A percentile compares a stretch with the other conserved stretches of the same genome.
phyloP scores from a whole-genome alignment of 805 yeast genomes.

The Tetrapisispora arboricola region DNA sequence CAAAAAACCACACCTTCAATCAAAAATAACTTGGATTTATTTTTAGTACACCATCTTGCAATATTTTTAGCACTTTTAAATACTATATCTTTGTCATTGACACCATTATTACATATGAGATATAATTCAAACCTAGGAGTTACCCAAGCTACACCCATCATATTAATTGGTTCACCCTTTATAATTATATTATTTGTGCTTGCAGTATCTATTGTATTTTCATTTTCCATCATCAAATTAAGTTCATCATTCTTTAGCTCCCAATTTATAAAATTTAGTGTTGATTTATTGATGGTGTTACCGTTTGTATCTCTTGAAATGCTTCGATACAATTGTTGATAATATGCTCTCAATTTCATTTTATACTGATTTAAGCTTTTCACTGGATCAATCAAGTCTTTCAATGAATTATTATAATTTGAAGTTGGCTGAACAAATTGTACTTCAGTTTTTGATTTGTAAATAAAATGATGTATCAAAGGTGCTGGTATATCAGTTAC shows the following conservation, averaged over 20 bases:
- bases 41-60: slow-evolving; percentile 64
- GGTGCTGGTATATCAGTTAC: slow-evolving; percentile 48
- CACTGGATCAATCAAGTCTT: slow-evolving; percentile 5
- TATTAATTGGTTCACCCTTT: slow-evolving; percentile 13
- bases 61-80: slow-evolving; percentile 53
- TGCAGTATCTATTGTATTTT: neutral
- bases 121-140: slow-evolving; percentile 55
- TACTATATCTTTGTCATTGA: slow-evolving; percentile 42
- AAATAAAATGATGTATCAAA: slow-evolving; percentile 65
- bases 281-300: slow-evolving; percentile 28
- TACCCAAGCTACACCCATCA: slow-evolving; percentile 42
- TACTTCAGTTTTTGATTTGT: slow-evolving; percentile 56
- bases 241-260: slow-evolving; percentile 2
- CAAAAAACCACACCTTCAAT: slow-evolving; percentile 62
- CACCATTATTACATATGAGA: slow-evolving; percentile 44
- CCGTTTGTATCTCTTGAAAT: slow-evolving; percentile 20
- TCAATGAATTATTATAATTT: slow-evolving; percentile 4
- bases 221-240: neutral
- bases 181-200: slow-evolving; percentile 5
- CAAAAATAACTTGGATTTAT: slow-evolving; percentile 62
- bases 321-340: slow-evolving; percentile 20
- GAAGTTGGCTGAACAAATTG: slow-evolving; percentile 33
- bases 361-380: slow-evolving; percentile 9
- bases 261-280: slow-evolving; percentile 40
- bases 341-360: slow-evolving; percentile 19